Evolutionary conservation across 176 grass and related monocot genomes (phyloP), one percentile per base, ranked within the genome.

Genomic region (Oryza brachyantha): DNA sequence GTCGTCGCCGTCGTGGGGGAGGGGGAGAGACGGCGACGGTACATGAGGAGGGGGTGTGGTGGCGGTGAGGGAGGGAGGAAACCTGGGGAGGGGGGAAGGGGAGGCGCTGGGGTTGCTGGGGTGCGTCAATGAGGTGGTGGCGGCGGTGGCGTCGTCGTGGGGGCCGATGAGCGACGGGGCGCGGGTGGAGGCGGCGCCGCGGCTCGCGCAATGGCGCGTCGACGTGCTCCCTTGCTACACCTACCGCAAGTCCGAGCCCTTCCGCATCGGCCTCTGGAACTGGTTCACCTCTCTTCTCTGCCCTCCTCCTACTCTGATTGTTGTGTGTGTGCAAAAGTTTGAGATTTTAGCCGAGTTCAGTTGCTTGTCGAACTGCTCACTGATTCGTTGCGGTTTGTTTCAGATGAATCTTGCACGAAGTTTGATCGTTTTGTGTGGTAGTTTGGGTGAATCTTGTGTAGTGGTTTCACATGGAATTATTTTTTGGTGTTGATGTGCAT

Each of bases 251-350:
- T 95, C 96, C 16, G 90, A 95, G 39, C 81, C 90, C 55, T 99
- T 99, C 86, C 84, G 87, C 82, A 85, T 99, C 79, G 96, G 96
- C 61, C 90, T 93, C 78, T 99, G 96, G 96, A 99, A 95, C 82
- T 99, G 96, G 96, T 94, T 17, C 54, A 73, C 76, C 12, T 39
- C 38, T 17, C 66, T 40, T 28, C 16, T 29, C 21, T 22, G 29
- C 10, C 10, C 32, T 1, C 29, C 17, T 37, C 32, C n/a, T n/a
- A 4, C 24, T 14, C 75, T 59, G 29, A n/a, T n/a, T n/a, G n/a
- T n/a, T 35, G 12, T 21, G 17, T 7, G 58, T 62, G 58, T 58
- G 68, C 73, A 39, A 35, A 76, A 63, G 67, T 32, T 14, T 35
- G 16, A 36, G 24, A 40, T 24, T 85, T 85, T 36, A 13, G 22